Percentiles rank a stretch among this genome's conserved stretches.
These are phyloP conservation scores for Hyaloscypha variabilis DNA, from an alignment of 495 filamentous ascomycete species.

Conservation along the genomic window DNA sequence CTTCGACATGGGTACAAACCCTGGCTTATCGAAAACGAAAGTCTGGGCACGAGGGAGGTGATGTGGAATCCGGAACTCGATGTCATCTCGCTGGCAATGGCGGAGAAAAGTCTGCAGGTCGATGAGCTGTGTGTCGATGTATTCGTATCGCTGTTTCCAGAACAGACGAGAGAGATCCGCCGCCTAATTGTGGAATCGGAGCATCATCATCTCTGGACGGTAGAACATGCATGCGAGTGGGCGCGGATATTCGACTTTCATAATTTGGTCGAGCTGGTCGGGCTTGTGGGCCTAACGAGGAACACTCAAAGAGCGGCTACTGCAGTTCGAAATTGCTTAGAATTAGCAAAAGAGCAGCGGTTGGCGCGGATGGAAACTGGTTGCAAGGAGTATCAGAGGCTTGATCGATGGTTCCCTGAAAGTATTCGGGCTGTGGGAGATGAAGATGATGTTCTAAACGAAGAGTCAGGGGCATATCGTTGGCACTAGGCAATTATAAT, in stretches of 20 bases:
- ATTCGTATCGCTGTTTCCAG: not conserved
- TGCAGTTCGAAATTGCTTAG: not conserved
- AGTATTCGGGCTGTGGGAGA: not conserved
- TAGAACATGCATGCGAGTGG: not conserved
- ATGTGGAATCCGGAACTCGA: not conserved
- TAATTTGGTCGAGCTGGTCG: not conserved
- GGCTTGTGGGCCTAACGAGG: not conserved
- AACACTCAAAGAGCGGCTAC: no score
- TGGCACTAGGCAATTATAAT: no score
- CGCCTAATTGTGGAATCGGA: not conserved
- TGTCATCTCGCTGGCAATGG: not conserved
- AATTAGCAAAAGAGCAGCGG: not conserved
- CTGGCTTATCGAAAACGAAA: not conserved
- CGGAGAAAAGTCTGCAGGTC: not conserved
- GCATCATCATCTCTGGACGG: not conserved
- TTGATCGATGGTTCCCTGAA: not conserved
- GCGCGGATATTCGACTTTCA: not conserved
- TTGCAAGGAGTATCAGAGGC: not conserved
- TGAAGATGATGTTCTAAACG: not conserved
- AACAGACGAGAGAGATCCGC: not conserved
- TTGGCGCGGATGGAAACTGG: not conserved
- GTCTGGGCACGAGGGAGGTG: not conserved
- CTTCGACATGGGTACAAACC: not conserved
- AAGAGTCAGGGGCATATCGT: not conserved
- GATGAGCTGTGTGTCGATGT: not conserved